Evolutionary conservation across 306 rosid genomes (phyloP).

Genomic region (Cyclanthera cordifolia): DNA sequence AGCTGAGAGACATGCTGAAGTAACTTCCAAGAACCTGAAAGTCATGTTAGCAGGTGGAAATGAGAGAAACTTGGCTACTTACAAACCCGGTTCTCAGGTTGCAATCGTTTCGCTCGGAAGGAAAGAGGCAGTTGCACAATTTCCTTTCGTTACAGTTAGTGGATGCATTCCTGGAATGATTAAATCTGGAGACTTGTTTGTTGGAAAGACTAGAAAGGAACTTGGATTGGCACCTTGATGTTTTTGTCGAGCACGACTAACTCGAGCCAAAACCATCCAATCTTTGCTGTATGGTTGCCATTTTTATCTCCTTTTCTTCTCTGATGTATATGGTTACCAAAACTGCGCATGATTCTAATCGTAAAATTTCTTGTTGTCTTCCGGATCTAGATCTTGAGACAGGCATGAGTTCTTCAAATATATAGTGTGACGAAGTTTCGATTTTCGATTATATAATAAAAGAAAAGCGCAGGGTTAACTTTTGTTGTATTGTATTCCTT

Average conservation of each 20-base stretch:
- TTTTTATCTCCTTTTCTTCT: not conserved
- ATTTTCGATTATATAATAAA: too few species aligned
- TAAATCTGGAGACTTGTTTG: slow-evolving; percentile 73
- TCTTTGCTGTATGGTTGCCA: not conserved
- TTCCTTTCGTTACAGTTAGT: slow-evolving; percentile 40
- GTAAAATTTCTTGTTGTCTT: too few species aligned
- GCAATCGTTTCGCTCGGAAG: slow-evolving; percentile 35
- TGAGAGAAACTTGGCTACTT: slow-evolving; percentile 17
- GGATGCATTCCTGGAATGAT: slow-evolving; percentile 57
- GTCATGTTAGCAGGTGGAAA: slow-evolving; percentile 15
- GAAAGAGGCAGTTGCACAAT: slow-evolving; percentile 38
- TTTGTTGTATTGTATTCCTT: not conserved
- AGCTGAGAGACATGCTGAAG: slow-evolving; percentile 24
- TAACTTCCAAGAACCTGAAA: slow-evolving; percentile 25
- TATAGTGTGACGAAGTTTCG: too few species aligned
- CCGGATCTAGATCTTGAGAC: too few species aligned
- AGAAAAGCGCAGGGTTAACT: not conserved
- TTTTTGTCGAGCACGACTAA: not conserved
- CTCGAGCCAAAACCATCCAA: not conserved
- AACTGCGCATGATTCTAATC: not conserved
- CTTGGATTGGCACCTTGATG: slow-evolving; percentile 37
- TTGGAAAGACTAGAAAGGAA: slow-evolving; percentile 58
- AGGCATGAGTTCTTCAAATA: too few species aligned
- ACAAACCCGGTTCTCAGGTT: slow-evolving; percentile 15
- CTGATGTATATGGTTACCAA: not conserved